Evolutionary conservation across 1,284 basidiomycete species (phyloP), one percentile per base, ranked within the genome.

Genomic region (Ceratorhiza oryzae-sativae): DNA sequence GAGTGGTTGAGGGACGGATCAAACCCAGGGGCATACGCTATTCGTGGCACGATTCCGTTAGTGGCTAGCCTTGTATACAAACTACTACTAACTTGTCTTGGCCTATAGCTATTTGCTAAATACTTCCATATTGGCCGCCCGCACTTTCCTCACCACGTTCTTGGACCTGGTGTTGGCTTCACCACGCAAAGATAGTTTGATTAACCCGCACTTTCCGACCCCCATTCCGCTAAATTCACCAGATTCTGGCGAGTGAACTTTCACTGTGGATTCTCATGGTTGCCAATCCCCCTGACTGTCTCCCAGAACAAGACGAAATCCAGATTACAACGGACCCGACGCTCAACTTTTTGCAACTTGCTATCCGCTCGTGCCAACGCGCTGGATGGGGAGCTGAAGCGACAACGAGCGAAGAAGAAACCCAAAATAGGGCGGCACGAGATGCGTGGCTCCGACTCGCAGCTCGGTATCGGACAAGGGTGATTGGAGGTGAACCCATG

Each of bases 271-370:
- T 27, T 30, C 36, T 25, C 3, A 23, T 41, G 3, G n/a, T 15
- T 20, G n/a, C 15, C 5, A 23, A 15, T 2, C 13, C 56, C 32
- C 18, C 56, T 59, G 32, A 59, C 34, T 18, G 23, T 18, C 12
- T 46, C 18, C 34, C 46, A 68, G 65, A 68, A 41, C 65, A 36
- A 25, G 86, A 88, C 73, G 90, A 93, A 75, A 84, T 96, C 0
- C 79, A 87, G 8, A 82, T 94, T 73, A 94, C 92, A 5, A 86
- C 86, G 18, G 90, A 94, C 73, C 81, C 86, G 0, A 83, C 88
- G 9, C 82, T 95, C 76, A 98, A 97, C 79, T 97, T 95, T 80
- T 83, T 90, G 1, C 95, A 98, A 78, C 85, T 97, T 65, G 93
- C 92, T 0, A 86, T 97, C 10, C 80, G 90, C 63, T 90, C 90